Conservation (phyloP, 495 filamentous ascomycete genomes). For the Aspergillus nanangensis region DNA sequence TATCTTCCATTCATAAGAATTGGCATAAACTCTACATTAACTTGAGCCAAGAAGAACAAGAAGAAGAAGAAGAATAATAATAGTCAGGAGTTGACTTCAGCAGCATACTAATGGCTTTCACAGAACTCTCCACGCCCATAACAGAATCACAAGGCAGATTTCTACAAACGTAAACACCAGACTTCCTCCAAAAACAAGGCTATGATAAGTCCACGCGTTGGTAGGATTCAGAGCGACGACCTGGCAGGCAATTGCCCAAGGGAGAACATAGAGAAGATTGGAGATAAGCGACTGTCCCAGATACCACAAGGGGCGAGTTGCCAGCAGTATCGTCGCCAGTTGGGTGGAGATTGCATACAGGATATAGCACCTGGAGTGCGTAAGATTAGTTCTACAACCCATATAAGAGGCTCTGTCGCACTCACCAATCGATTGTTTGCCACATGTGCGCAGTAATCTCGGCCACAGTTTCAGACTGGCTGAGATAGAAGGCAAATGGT, state of each 20-base stretch:
- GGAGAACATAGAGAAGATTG: constrained; percentile 64
- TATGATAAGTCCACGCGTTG: constrained; percentile 65
- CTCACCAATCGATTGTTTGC: constrained; percentile 29
- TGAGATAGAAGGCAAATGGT: constrained; percentile 58
- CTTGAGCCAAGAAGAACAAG: no score
- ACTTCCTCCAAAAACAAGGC: constrained; percentile 64
- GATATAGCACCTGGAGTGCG: constrained; percentile 71
- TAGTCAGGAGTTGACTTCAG: no score
- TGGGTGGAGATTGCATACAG: constrained; percentile 66
- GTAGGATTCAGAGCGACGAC: constrained; percentile 37
- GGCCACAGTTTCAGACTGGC: constrained; percentile 49
- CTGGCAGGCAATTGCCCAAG: constrained; percentile 65
- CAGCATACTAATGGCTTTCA: no score
- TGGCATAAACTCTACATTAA: no score
- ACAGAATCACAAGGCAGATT: constrained; percentile 15
- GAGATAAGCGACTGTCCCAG: constrained; percentile 60
- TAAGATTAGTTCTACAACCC: constrained; percentile 19
- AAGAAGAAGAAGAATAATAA: no score
- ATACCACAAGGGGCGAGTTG: constrained; percentile 64
- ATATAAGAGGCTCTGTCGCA: constrained; percentile 4
- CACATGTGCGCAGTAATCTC: constrained; percentile 65
- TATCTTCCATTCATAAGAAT: no score
- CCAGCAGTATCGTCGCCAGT: constrained; percentile 59
- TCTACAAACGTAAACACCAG: constrained; percentile 63
- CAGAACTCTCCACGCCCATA: constrained; percentile 53